Conservation (phyloP, 1,139 yeast species). For the Blastobotrys illinoisensis region DNA sequence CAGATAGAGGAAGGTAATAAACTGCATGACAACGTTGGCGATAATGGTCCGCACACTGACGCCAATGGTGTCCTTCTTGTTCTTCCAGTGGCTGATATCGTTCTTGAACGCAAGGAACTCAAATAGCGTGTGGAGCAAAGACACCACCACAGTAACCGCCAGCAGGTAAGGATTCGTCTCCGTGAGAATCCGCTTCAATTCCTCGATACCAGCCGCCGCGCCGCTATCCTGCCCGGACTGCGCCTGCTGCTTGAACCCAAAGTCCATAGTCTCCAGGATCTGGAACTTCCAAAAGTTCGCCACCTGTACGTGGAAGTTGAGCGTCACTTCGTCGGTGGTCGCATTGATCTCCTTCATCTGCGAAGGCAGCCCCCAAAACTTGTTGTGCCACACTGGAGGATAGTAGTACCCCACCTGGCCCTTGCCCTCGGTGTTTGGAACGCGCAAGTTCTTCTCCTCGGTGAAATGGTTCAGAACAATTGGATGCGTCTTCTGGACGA, state of each 20-base stretch:
- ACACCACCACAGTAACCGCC: slow-evolving; percentile 32
- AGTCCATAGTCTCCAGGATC: slow-evolving; percentile 27
- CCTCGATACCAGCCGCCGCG: slow-evolving; percentile 34
- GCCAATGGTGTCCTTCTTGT: slow-evolving; percentile 38
- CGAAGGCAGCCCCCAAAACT: slow-evolving; percentile 37
- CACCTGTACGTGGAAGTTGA: slow-evolving; percentile 30
- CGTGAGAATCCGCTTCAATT: slow-evolving; percentile 33
- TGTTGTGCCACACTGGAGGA: slow-evolving; percentile 33
- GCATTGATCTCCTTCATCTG: slow-evolving; percentile 34
- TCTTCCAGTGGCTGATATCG: slow-evolving; percentile 38
- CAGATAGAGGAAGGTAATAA: slow-evolving; percentile 35
- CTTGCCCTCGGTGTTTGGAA: slow-evolving; percentile 5
- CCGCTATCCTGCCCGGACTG: slow-evolving; percentile 17
- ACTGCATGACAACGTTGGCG: slow-evolving; percentile 39
- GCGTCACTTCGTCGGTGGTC: slow-evolving; percentile 23
- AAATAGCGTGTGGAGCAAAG: slow-evolving; percentile 35
- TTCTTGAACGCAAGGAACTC: slow-evolving; percentile 39
- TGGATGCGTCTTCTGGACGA: slow-evolving; percentile 21
- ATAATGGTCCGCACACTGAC: slow-evolving; percentile 37
- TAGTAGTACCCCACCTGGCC: slow-evolving; percentile 22
- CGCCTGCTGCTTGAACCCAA: slow-evolving; percentile 30
- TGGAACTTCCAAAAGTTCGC: slow-evolving; percentile 33
- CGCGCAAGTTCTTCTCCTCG: slow-evolving; percentile 8
- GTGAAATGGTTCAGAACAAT: slow-evolving; percentile 21
- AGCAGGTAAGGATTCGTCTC: slow-evolving; percentile 38